These are phyloP conservation scores for Croton laevigatus DNA, from an alignment of 441 rosid species.

Conservation along the genomic window DNA sequence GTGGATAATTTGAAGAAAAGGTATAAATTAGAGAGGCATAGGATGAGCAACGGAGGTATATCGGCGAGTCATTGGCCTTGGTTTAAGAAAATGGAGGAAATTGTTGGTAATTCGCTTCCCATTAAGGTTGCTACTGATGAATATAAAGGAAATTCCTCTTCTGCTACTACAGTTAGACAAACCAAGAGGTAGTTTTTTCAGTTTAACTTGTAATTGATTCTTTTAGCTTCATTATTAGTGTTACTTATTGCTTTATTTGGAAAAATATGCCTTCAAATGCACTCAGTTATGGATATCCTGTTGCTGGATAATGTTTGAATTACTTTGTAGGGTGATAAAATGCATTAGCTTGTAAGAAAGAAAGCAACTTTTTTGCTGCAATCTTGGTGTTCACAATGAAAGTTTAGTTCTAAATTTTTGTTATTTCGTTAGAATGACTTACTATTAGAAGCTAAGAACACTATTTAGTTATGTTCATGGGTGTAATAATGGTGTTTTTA, in stretches of 20 bases:
- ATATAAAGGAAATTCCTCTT: constrained; percentile 23
- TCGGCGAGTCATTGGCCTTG: constrained; percentile 87
- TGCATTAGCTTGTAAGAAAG: too few species aligned
- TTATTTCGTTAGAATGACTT: too few species aligned
- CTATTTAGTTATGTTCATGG: not conserved
- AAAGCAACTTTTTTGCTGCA: too few species aligned
- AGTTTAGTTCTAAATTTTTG: too few species aligned
- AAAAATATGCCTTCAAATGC: not conserved
- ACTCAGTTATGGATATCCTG: not conserved
- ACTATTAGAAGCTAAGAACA: not conserved
- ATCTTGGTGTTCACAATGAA: too few species aligned
- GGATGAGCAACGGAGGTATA: constrained; percentile 56
- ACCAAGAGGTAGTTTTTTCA: constrained; percentile 48
- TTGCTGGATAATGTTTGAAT: too few species aligned
- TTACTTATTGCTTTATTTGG: not conserved
- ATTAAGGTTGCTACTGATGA: constrained; percentile 12
- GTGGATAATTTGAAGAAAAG: constrained; percentile 91
- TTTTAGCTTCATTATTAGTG: not conserved
- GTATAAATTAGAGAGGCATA: constrained; percentile 77
- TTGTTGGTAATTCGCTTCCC: constrained; percentile 58
- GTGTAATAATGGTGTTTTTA: not conserved
- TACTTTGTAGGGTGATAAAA: too few species aligned
- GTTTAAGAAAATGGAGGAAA: constrained; percentile 88
- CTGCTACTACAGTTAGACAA: constrained; percentile 31
- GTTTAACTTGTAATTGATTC: not conserved